Evolutionary conservation across 2,329 filamentous ascomycete species (phyloP), one percentile per base, ranked within the genome.

Genomic region (Ramularia endophylla): DNA sequence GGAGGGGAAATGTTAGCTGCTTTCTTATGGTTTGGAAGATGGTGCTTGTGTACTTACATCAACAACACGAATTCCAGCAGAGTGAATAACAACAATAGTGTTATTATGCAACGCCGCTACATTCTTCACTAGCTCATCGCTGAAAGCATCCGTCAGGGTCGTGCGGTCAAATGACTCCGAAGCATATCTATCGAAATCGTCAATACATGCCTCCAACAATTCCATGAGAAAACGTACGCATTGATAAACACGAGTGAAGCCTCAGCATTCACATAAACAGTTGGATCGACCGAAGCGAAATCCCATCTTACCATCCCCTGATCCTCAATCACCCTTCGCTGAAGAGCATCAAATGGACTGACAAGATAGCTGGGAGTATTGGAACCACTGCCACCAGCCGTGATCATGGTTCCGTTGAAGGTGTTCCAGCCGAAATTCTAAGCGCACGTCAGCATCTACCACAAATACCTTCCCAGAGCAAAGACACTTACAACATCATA

Each of bases 171-270:
- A 54, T 15, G 43, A 43, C 38, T 61, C 58, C 8, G 48, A 45
- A 2, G 56, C 51, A 27, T 54, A 51, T 6, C 22, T 25, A n/a
- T n/a, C n/a, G n/a, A n/a, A n/a, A n/a, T n/a, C n/a, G n/a, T n/a
- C n/a, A n/a, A n/a, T n/a, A n/a, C n/a, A n/a, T n/a, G n/a, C n/a
- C n/a, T n/a, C n/a, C n/a, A n/a, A n/a, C n/a, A n/a, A n/a, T n/a
- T n/a, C n/a, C n/a, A n/a, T n/a, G n/a, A n/a, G n/a, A n/a, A n/a
- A n/a, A 25, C 22, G 6, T 11, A 25, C 16, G 55, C 55, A 42
- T 62, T 61, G 47, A 61, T 54, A 37, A 61, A 60, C 20, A 60
- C 56, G 13, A 62, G 45, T 36, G 54, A 60, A 6, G 56, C 56
- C 18, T 58, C 54, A 1, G 53, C 48, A 9, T 51, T 53, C 3